phyloP scores from a whole-genome alignment of 208 protist species.

The Porcisia deanei region DNA sequence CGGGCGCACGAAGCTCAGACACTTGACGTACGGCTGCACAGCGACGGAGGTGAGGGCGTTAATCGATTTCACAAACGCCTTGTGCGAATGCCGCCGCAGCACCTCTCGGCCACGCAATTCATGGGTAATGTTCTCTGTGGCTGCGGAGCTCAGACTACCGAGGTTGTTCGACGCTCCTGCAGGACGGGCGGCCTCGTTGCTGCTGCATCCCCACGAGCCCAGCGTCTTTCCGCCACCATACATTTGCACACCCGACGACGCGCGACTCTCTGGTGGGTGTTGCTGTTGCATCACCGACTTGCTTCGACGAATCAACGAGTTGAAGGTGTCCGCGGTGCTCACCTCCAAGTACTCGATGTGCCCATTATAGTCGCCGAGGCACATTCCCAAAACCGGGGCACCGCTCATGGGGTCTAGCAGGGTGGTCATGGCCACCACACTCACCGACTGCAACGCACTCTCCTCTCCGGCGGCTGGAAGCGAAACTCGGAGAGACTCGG shows the following conservation, averaged over 20 bases:
- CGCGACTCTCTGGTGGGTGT: slow-evolving; percentile 13
- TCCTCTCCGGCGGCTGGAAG: slow-evolving; percentile 30
- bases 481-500: slow-evolving; percentile 31
- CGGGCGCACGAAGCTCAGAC: slow-evolving; percentile 59
- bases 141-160: slow-evolving; percentile 41
- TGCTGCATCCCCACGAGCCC: slow-evolving; percentile 16
- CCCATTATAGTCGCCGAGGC: slow-evolving; percentile 81
- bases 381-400: slow-evolving; percentile 61
- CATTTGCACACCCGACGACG: slow-evolving; percentile 6
- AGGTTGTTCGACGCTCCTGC: slow-evolving; percentile 23
- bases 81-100: slow-evolving; percentile 76
- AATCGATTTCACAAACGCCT: slow-evolving; percentile 82
- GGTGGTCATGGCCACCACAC: slow-evolving; percentile 66
- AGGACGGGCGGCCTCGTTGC: slow-evolving; percentile 29
- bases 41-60: slow-evolving; percentile 84
- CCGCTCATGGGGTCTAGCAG: slow-evolving; percentile 77
- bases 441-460: slow-evolving; percentile 50
- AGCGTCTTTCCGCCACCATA: slow-evolving; percentile 15
- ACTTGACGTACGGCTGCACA: slow-evolving; percentile 77
- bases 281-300: slow-evolving; percentile 38
- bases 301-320: slow-evolving; percentile 42
- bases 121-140: slow-evolving; percentile 43
- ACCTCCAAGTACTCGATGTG: slow-evolving; percentile 86
- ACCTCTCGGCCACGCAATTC: slow-evolving; percentile 69
- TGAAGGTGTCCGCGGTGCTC: slow-evolving; percentile 42